Percentiles rank a stretch among this genome's conserved stretches.
Conservation (phyloP, 257 asterid genomes). For the Marsdenia floribunda region DNA sequence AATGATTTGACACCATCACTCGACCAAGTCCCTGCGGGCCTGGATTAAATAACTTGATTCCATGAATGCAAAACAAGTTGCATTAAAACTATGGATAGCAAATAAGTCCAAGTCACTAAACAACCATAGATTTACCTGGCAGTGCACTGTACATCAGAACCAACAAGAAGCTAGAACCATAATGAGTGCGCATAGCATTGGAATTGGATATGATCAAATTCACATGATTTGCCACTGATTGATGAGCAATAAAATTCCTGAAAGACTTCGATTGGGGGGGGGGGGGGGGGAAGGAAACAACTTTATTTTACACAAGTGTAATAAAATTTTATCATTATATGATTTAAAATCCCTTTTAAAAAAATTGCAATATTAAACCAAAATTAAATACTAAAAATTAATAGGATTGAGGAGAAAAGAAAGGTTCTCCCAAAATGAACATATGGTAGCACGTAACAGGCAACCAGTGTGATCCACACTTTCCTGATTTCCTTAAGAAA, state of each 20-base stretch:
- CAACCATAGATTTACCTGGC: background rate
- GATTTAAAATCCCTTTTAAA: background rate
- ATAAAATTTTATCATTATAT: background rate
- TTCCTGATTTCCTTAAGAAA: background rate
- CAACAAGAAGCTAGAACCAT: conserved; percentile 1
- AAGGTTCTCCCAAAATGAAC: background rate
- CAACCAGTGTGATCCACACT: background rate
- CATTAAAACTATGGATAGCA: background rate
- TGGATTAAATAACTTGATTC: background rate
- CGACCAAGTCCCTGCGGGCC: background rate
- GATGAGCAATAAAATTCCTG: background rate
- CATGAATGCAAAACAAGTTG: background rate
- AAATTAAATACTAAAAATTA: background rate
- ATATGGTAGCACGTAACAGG: background rate
- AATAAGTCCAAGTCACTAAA: conserved; percentile 1
- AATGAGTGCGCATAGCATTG: background rate
- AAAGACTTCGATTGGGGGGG: background rate
- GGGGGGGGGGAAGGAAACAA: background rate
- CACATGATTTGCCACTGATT: background rate
- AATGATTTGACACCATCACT: conserved; percentile 2
- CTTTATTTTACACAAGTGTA: background rate
- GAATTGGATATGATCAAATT: background rate
- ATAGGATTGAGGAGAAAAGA: background rate
- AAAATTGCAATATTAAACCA: background rate
- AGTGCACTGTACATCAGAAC: background rate